Evolutionary conservation across 2,329 filamentous ascomycete species (phyloP).

Genomic region (Aureobasidium musti): DNA sequence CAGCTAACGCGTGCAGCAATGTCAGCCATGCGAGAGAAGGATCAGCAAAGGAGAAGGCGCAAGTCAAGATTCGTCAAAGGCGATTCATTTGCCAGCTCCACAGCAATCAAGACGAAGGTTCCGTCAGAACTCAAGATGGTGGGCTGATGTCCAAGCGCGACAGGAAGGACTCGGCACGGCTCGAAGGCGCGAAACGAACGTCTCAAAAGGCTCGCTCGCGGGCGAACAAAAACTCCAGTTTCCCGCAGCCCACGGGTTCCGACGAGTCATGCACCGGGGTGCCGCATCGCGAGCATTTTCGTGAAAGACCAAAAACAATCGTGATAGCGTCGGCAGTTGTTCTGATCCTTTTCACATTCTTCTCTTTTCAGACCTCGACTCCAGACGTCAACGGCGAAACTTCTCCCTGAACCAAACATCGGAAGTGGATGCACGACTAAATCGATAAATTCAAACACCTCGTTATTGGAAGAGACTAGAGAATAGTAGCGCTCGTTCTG

Average conservation of each 20-base stretch:
- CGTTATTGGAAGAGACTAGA: background rate
- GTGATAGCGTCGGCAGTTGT: constrained; percentile 11
- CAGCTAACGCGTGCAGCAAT: background rate
- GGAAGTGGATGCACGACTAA: background rate
- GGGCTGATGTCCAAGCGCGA: constrained; percentile 18
- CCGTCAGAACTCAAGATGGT: background rate
- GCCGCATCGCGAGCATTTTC: constrained; percentile 15
- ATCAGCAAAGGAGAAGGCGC: background rate
- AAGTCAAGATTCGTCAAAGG: background rate
- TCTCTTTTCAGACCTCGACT: background rate
- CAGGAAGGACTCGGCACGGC: constrained; percentile 3
- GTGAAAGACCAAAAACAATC: constrained; percentile 14
- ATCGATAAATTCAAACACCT: background rate
- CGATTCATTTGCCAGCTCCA: background rate
- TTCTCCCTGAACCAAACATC: background rate
- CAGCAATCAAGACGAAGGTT: constrained; percentile 1
- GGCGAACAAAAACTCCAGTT: constrained; percentile 1
- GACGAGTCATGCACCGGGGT: constrained; percentile 17
- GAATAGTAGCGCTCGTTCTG: constrained; percentile 11
- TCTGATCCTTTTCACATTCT: background rate
- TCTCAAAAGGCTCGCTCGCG: constrained; percentile 13
- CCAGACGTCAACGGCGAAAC: background rate
- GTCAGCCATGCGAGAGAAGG: constrained; percentile 1
- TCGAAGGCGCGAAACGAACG: constrained; percentile 13
- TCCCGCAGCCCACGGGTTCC: constrained; percentile 19